These are phyloP conservation scores for Penicillium fimorum DNA, from an alignment of 495 filamentous ascomycete species.

Conservation along the genomic window DNA sequence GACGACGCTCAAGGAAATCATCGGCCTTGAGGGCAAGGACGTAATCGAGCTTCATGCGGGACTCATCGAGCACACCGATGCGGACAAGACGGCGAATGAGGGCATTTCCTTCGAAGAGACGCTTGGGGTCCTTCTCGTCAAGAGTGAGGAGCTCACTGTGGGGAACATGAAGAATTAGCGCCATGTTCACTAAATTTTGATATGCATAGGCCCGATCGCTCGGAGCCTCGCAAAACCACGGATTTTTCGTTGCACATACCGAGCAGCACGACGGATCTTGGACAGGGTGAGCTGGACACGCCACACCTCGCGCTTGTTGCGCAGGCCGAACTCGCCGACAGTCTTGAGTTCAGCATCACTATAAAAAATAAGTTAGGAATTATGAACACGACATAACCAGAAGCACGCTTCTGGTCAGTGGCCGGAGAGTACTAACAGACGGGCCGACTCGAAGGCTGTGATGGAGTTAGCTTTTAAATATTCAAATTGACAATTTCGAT, in stretches of 20 bases:
- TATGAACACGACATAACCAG: slow-evolving; percentile 80
- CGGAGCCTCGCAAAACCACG: neutral
- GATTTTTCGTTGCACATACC: slow-evolving; percentile 57
- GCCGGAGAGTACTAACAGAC: slow-evolving; percentile 94
- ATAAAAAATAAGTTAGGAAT: slow-evolving; percentile 45
- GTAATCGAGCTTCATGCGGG: slow-evolving; percentile 99
- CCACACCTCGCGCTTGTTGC: slow-evolving; percentile 99
- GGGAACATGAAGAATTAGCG: slow-evolving; percentile 14
- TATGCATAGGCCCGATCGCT: neutral
- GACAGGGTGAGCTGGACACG: slow-evolving; percentile 98
- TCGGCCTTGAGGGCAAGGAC: slow-evolving; percentile 96
- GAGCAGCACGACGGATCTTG: slow-evolving; percentile 99
- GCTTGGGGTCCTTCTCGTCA: slow-evolving; percentile 99
- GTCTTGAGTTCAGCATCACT: slow-evolving; percentile 99
- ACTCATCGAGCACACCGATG: slow-evolving; percentile 99
- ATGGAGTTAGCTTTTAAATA: slow-evolving; percentile 33
- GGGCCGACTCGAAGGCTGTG: slow-evolving; percentile 92
- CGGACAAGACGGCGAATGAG: slow-evolving; percentile 99
- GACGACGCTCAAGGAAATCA: slow-evolving; percentile 99
- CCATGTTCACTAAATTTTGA: neutral
- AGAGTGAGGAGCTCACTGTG: slow-evolving; percentile 96
- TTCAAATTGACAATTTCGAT: slow-evolving; percentile 15
- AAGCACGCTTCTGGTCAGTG: slow-evolving; percentile 98
- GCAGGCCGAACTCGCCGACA: slow-evolving; percentile 97
- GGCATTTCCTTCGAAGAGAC: slow-evolving; percentile 99